phyloP scores from a whole-genome alignment of 345 rosid genomes.

The Populus nigra region DNA sequence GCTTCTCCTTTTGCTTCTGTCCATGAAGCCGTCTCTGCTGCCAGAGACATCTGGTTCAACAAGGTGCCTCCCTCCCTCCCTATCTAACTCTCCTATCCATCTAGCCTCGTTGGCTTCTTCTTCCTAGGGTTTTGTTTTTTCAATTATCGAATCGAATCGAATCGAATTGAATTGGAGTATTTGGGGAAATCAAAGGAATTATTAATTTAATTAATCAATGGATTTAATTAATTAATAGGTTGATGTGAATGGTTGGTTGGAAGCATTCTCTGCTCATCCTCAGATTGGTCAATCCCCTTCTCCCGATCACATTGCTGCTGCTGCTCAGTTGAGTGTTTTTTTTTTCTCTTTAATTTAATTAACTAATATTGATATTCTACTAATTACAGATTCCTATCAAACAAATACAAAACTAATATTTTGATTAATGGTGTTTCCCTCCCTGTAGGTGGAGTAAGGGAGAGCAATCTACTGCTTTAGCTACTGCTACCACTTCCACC shows the following conservation, averaged over 20 bases:
- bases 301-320: conserved; percentile 25
- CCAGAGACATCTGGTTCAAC: conserved; percentile 83
- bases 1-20: conserved; percentile 60
- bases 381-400: too few relatives aligned
- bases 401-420: too few relatives aligned
- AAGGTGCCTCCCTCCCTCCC: conserved; percentile 24
- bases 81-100: not conserved
- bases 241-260: conserved; percentile 78
- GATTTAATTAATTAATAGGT: conserved; percentile 30
- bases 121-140: not conserved
- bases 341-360: too few relatives aligned
- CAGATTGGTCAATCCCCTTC: conserved; percentile 66
- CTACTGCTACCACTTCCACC: conserved; percentile 66
- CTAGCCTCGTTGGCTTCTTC: too few relatives aligned
- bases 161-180: too few relatives aligned
- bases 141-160: too few relatives aligned
- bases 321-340: conserved; percentile 45
- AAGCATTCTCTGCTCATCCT: conserved; percentile 91
- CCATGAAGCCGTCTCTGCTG: conserved; percentile 47
- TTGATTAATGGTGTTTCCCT: not conserved
- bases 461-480: conserved; percentile 84
- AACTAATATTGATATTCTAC: too few relatives aligned
- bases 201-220: too few relatives aligned
- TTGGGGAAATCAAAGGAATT: too few relatives aligned
- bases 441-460: conserved; percentile 57